Base-by-base conservation (phyloP, 2,329 filamentous ascomycete species). In the Phoma sp. region DNA sequence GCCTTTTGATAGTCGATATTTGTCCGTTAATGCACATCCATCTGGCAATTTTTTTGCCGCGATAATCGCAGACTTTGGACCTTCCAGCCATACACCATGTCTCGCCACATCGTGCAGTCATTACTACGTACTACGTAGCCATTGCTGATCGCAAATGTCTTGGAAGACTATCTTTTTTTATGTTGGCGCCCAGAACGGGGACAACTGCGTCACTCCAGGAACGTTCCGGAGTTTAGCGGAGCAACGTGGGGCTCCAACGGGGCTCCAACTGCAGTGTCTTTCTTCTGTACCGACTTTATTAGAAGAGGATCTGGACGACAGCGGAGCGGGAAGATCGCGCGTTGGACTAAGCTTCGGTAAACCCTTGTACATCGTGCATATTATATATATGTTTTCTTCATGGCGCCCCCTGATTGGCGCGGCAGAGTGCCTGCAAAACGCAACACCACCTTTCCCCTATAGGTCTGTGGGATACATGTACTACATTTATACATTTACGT, bases 121-220 rank as follows among this genome's bases (percentile, higher is more conserved):
- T n/a, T n/a, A n/a, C n/a, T 10, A 33, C 3, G 38, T 30, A 38
- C 18, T 17, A 47, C 23, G 36, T 36, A 39, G 29, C 36, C 26
- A 15, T 28, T 25, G 49, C 21, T 21, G 25, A 30, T 53, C 47
- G 32, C n/a, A 17, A 23, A 25, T 20, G 10, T 26, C 18, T 15
- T 7, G 21, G 30, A 26, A 33, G 42, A 23, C 23, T 47, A 36
- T 36, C 38, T 17, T 29, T 36, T 32, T 17, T 29, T 17, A 25
- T 32, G 15, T 45, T 46, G 28, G 40, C 15, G 33, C 5, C 14
- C 4, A 39, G 17, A 17, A 45, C 29, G 45, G 45, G 17, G 39
- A 37, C 46, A 33, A 14, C 29, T 45, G 46, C 51, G 51, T 49
- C 51, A 54, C 45, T 54, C 43, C 51, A 45, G 49, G 42, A 30